Conservation (phyloP, 2,329 filamentous ascomycete species). For the Penicillium sp. region DNA sequence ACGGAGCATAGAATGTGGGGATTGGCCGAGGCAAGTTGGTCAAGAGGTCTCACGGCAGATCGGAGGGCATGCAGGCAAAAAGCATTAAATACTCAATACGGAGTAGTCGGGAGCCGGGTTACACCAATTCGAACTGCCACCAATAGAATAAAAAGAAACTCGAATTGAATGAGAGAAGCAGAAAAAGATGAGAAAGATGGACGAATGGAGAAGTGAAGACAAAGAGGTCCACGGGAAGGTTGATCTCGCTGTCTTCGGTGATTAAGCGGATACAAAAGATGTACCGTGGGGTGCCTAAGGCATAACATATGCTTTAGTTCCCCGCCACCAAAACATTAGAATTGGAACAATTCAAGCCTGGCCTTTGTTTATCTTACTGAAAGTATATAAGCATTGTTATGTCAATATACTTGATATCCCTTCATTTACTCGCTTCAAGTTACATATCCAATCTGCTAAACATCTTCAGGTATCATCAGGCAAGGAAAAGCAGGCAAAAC, state of each 20-base stretch:
- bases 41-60: slow-evolving; percentile 26
- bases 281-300: slow-evolving; percentile 1
- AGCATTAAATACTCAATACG: slow-evolving; percentile 20
- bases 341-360: no score
- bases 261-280: slow-evolving; percentile 13
- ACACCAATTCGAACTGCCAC: not conserved
- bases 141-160: not conserved
- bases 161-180: not conserved
- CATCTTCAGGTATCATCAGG: slow-evolving; percentile 25
- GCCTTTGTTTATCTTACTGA: not conserved
- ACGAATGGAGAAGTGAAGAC: slow-evolving; percentile 8
- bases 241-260: slow-evolving; percentile 20
- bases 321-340: no score
- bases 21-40: slow-evolving; percentile 25
- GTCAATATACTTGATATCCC: not conserved
- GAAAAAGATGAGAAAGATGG: not conserved
- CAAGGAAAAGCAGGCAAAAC: not conserved
- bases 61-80: slow-evolving; percentile 25
- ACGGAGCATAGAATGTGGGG: slow-evolving; percentile 25
- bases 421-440: not conserved
- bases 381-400: not conserved
- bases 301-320: not conserved
- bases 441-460: slow-evolving; percentile 15
- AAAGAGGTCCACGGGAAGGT: slow-evolving; percentile 3
- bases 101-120: slow-evolving; percentile 10